phyloP scores from a whole-genome alignment of 306 rosid species.

The Casuarina glauca region DNA sequence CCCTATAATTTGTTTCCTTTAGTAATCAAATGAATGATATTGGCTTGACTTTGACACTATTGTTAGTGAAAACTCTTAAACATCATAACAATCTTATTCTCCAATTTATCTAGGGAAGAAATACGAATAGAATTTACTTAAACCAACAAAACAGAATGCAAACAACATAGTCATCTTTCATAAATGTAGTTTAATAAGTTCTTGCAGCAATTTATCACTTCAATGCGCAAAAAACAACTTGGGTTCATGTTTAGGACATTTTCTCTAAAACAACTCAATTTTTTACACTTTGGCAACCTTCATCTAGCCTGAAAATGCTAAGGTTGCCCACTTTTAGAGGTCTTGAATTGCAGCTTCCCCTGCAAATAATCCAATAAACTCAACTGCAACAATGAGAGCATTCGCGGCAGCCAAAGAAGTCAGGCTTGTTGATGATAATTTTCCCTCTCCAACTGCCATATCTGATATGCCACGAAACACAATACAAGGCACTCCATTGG shows the following conservation, averaged over 20 bases:
- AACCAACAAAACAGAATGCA: not conserved
- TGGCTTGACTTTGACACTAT: no score
- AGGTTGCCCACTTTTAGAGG: not conserved
- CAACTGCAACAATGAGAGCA: conserved; percentile 18
- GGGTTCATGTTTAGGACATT: not conserved
- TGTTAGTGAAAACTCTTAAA: no score
- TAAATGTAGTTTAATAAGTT: not conserved
- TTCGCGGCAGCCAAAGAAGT: conserved; percentile 22
- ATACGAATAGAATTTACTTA: no score
- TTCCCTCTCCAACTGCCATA: conserved; percentile 4
- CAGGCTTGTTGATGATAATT: not conserved
- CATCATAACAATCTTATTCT: no score
- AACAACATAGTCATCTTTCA: not conserved
- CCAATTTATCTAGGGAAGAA: no score
- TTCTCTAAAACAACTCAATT: not conserved
- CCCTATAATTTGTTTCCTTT: no score
- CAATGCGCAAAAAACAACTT: not conserved
- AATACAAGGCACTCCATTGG: conserved; percentile 26
- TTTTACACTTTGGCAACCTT: not conserved
- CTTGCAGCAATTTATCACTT: not conserved
- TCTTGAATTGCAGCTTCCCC: not conserved
- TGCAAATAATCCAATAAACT: conserved; percentile 12
- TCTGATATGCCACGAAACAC: conserved; percentile 30
- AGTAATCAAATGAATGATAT: no score
- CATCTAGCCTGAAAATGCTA: not conserved